These are phyloP conservation scores for Saturnispora mendoncae DNA, from an alignment of 805 yeast genomes.

Conservation along the genomic window DNA sequence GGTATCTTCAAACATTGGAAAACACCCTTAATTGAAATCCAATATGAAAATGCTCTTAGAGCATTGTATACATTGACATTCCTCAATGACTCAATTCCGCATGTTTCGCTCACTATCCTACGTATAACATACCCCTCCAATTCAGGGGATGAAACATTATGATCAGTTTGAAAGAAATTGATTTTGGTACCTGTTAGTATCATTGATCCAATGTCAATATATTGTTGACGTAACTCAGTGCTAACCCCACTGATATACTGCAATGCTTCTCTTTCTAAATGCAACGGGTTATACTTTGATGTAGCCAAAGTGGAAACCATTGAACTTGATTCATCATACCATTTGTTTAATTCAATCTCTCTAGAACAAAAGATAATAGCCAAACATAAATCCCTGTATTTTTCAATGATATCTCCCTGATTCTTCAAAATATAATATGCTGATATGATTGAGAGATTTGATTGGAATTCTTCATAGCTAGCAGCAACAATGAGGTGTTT, in stretches of 20 bases:
- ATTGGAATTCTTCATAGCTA: slow-evolving; percentile 18
- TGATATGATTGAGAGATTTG: slow-evolving; percentile 33
- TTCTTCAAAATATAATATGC: slow-evolving; percentile 35
- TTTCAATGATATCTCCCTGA: slow-evolving; percentile 31
- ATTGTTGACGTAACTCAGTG: slow-evolving; percentile 21
- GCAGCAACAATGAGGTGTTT: slow-evolving; percentile 38
- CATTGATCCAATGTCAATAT: slow-evolving; percentile 35
- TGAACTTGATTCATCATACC: slow-evolving; percentile 40
- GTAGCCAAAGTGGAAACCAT: slow-evolving; percentile 32
- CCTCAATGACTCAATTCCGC: slow-evolving; percentile 31
- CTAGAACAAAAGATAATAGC: slow-evolving; percentile 42
- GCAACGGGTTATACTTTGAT: slow-evolving; percentile 28
- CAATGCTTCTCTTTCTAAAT: slow-evolving; percentile 27
- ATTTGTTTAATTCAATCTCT: slow-evolving; percentile 38
- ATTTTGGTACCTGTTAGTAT: slow-evolving; percentile 39
- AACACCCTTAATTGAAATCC: slow-evolving; percentile 45
- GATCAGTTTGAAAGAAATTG: slow-evolving; percentile 49
- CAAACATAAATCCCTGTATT: slow-evolving; percentile 36
- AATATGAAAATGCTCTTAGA: slow-evolving; percentile 43
- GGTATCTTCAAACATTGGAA: slow-evolving; percentile 34
- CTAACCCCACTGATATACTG: slow-evolving; percentile 26
- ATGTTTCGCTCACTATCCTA: slow-evolving; percentile 31
- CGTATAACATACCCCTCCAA: slow-evolving; percentile 39
- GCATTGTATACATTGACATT: slow-evolving; percentile 38
- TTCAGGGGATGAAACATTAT: slow-evolving; percentile 39